These are phyloP conservation scores for Sclerotinia subarctica DNA, from an alignment of 2,329 filamentous ascomycete species.

Conservation along the genomic window DNA sequence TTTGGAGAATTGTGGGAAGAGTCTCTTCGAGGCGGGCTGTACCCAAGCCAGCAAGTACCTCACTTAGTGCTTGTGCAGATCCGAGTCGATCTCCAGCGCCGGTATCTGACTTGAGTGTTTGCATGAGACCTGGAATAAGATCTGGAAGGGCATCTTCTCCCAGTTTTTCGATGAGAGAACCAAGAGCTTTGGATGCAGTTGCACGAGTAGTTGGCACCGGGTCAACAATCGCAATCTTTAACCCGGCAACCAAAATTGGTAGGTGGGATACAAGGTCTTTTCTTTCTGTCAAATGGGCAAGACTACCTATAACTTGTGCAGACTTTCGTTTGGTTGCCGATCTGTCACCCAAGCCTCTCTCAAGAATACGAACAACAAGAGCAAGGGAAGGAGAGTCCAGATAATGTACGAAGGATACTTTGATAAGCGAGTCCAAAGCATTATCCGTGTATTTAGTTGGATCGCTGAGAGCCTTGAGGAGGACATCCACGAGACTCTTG, in stretches of 20 bases:
- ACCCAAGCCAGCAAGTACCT: slow-evolving; percentile 92
- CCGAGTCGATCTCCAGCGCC: slow-evolving; percentile 94
- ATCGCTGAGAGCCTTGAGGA: slow-evolving; percentile 95
- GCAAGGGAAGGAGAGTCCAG: slow-evolving; percentile 95
- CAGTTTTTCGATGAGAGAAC: slow-evolving; percentile 95
- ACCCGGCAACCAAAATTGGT: slow-evolving; percentile 84
- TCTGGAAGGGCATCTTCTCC: slow-evolving; percentile 96
- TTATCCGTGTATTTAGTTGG: slow-evolving; percentile 96
- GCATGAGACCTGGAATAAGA: slow-evolving; percentile 95
- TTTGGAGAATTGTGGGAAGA: slow-evolving; percentile 91
- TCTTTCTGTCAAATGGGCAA: slow-evolving; percentile 94
- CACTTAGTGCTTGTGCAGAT: slow-evolving; percentile 92
- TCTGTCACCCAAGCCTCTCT: slow-evolving; percentile 84
- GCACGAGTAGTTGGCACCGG: slow-evolving; percentile 95
- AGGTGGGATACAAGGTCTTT: slow-evolving; percentile 90
- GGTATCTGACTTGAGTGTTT: slow-evolving; percentile 94
- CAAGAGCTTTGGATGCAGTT: slow-evolving; percentile 91
- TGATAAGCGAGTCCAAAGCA: slow-evolving; percentile 89
- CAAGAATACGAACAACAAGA: slow-evolving; percentile 89
- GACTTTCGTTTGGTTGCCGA: slow-evolving; percentile 96
- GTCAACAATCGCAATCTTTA: slow-evolving; percentile 87
- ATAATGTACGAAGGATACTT: slow-evolving; percentile 97
- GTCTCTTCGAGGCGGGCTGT: slow-evolving; percentile 93
- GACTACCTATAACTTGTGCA: slow-evolving; percentile 93
- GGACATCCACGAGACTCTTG: slow-evolving; percentile 83